Evolutionary conservation across 768 basidiomycete species (phyloP).

Genomic region (Lactifluus echinatus): DNA sequence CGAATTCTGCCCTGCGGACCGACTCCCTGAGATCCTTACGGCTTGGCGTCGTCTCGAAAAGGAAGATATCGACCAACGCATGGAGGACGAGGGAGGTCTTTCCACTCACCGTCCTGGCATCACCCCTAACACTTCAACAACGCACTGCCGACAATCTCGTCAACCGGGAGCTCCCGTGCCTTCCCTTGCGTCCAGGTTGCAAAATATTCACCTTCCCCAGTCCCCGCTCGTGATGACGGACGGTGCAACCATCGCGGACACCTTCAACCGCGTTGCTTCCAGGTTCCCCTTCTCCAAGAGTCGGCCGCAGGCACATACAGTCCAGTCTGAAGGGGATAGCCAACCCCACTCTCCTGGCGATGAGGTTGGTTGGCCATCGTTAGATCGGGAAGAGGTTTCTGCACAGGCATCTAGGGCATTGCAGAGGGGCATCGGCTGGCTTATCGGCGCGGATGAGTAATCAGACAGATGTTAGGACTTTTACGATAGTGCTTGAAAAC

Average conservation of each 20-base stretch:
- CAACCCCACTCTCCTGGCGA: constrained; percentile 30
- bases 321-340: constrained; percentile 39
- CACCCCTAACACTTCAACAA: constrained; percentile 23
- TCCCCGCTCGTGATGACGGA: constrained; percentile 65
- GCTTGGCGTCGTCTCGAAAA: constrained; percentile 71
- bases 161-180: constrained; percentile 3
- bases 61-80: constrained; percentile 47
- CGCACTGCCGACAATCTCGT: neutral
- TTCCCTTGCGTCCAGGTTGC: constrained; percentile 53
- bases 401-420: constrained; percentile 70
- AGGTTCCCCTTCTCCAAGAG: constrained; percentile 12
- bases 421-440: constrained; percentile 91
- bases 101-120: constrained; percentile 19
- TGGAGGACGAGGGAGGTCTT: constrained; percentile 28
- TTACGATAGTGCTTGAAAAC: no score
- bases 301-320: constrained; percentile 44
- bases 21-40: constrained; percentile 65
- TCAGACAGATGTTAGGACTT: neutral
- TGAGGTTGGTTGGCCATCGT: constrained; percentile 25
- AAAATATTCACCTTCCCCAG: constrained; percentile 59
- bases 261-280: constrained; percentile 52
- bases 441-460: constrained; percentile 76
- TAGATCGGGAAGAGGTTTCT: constrained; percentile 54
- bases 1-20: constrained; percentile 77
- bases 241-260: constrained; percentile 71